These are phyloP conservation scores for Toxicodendron radicans DNA, from an alignment of 345 rosid genomes.

Conservation along the genomic window DNA sequence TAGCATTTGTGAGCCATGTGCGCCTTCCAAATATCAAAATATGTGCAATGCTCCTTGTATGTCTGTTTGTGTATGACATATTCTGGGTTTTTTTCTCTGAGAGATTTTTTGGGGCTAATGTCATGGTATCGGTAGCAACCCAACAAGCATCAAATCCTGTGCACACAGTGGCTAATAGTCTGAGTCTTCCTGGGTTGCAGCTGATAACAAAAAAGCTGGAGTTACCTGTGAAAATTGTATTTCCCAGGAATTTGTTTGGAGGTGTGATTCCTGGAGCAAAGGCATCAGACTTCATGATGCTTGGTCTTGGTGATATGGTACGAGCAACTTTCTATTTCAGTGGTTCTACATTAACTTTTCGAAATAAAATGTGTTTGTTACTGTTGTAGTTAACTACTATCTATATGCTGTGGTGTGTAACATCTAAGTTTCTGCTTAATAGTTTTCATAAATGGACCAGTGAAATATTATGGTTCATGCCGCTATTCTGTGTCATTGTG, in stretches of 20 bases:
- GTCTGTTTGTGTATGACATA: constrained; percentile 90
- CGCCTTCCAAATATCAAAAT: constrained; percentile 94
- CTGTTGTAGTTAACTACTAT: neutral
- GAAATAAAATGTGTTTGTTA: neutral
- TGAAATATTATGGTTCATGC: neutral
- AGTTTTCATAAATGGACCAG: neutral
- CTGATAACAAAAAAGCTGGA: constrained; percentile 92
- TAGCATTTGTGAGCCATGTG: constrained; percentile 95
- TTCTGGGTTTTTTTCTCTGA: constrained; percentile 99
- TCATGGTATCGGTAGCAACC: constrained; percentile 98
- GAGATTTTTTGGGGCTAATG: constrained; percentile 96
- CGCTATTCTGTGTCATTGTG: neutral
- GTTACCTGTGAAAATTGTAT: constrained; percentile 89
- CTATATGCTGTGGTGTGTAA: neutral
- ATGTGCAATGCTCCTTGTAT: constrained; percentile 81
- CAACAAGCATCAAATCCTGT: constrained; percentile 96
- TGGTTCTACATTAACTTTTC: constrained; percentile 9
- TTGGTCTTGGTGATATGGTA: constrained; percentile 99
- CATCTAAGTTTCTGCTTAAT: neutral
- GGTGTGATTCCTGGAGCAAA: constrained; percentile 61
- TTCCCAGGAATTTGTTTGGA: constrained; percentile 81
- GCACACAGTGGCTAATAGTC: constrained; percentile 87
- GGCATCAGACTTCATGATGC: constrained; percentile 89
- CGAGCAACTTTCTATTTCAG: constrained; percentile 19
- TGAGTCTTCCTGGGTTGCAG: constrained; percentile 94